Evolutionary conservation across 495 filamentous ascomycete species (phyloP).

Genomic region (Trichodelitschia bisporula): DNA sequence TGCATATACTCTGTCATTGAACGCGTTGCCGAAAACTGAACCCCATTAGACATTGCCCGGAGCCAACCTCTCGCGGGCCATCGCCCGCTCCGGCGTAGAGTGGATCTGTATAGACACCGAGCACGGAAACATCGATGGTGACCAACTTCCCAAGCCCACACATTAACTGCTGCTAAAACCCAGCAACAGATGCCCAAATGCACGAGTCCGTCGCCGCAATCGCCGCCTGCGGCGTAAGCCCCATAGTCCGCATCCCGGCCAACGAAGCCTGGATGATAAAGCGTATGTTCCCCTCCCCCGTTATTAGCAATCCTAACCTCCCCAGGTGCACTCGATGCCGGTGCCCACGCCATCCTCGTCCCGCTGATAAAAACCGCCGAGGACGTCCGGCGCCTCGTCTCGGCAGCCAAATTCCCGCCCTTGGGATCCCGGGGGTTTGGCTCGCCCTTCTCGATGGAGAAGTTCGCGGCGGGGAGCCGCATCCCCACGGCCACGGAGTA

Average conservation of each 20-base stretch:
- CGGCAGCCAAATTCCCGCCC: conserved; percentile 17
- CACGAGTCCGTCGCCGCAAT: conserved; percentile 49
- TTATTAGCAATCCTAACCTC: neutral
- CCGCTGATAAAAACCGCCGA: conserved; percentile 15
- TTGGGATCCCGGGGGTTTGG: conserved; percentile 16
- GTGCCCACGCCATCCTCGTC: conserved; percentile 19
- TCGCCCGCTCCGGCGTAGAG: conserved; percentile 42
- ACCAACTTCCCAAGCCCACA: no score
- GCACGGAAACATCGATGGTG: conserved; percentile 59
- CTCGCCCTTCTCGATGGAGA: conserved; percentile 26
- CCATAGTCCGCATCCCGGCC: conserved; percentile 17
- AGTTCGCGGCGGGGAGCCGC: conserved; percentile 23
- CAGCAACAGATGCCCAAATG: conserved; percentile 39
- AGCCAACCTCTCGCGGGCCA: conserved; percentile 37
- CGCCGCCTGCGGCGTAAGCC: conserved; percentile 14
- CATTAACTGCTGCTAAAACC: neutral
- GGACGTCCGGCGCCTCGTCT: conserved; percentile 15
- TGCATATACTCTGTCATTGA: no score
- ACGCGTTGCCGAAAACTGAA: no score
- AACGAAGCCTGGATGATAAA: conserved; percentile 22
- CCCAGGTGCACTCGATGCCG: conserved; percentile 16
- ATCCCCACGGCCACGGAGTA: conserved; percentile 33
- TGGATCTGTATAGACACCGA: conserved; percentile 59
- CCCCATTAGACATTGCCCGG: conserved; percentile 46
- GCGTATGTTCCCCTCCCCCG: neutral